Conservation (phyloP, 1,139 yeast genomes). For the Sugiyamaella castrensis region DNA sequence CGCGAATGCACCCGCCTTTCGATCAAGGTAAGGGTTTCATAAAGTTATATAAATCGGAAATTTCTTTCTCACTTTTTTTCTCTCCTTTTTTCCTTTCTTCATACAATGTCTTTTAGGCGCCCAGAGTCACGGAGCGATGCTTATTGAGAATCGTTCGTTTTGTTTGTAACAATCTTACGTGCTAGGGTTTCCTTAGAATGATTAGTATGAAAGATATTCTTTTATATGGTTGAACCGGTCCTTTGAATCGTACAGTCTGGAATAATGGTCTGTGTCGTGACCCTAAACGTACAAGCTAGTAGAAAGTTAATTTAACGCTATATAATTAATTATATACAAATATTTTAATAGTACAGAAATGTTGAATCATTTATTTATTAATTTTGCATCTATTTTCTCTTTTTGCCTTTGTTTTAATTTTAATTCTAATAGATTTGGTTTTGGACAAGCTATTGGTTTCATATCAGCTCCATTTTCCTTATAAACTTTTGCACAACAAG, state of each 20-base stretch:
- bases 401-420: slow-evolving; percentile 53
- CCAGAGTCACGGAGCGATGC: slow-evolving; percentile 29
- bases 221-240: slow-evolving; percentile 25
- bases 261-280: slow-evolving; percentile 24
- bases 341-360: not conserved
- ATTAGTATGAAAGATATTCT: slow-evolving; percentile 7
- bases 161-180: slow-evolving; percentile 25
- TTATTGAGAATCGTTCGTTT: slow-evolving; percentile 22
- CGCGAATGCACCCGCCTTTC: no score
- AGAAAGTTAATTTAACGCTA: not conserved
- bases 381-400: slow-evolving; percentile 31
- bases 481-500: slow-evolving; percentile 61
- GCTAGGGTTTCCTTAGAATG: slow-evolving; percentile 26
- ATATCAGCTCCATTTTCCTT: slow-evolving; percentile 51
- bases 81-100: slow-evolving; percentile 9
- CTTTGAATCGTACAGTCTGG: slow-evolving; percentile 24
- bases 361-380: slow-evolving; percentile 8
- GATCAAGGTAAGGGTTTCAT: not conserved
- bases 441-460: slow-evolving; percentile 64
- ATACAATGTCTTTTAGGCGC: slow-evolving; percentile 27
- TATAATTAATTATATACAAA: not conserved
- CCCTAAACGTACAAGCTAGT: slow-evolving; percentile 27
- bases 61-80: not conserved
- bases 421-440: slow-evolving; percentile 49
- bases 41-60: not conserved